A percentile compares a stretch with the other conserved stretches of the same genome.
These are phyloP conservation scores for Ceratocystis eucalypticola DNA, from an alignment of 2,329 filamentous ascomycete species.

Conservation along the genomic window DNA sequence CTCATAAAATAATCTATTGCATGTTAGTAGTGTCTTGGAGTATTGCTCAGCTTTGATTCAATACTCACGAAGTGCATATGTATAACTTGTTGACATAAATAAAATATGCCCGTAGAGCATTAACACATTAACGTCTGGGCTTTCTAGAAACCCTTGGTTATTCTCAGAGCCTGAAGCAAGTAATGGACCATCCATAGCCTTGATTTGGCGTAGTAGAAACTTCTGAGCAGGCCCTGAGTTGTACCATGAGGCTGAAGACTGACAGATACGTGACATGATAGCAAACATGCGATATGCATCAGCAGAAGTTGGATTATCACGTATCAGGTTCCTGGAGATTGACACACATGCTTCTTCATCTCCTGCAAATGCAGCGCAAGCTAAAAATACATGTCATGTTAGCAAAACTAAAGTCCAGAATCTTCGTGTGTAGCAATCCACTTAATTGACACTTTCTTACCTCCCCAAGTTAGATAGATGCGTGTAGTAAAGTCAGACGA, in stretches of 20 bases:
- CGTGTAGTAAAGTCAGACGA: conserved; percentile 52
- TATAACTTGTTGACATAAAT: conserved; percentile 69
- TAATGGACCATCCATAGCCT: conserved; percentile 60
- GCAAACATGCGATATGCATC: conserved; percentile 77
- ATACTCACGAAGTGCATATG: conserved; percentile 59
- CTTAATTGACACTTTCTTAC: conserved; percentile 31
- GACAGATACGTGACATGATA: conserved; percentile 60
- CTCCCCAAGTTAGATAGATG: conserved; percentile 65
- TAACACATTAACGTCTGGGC: conserved; percentile 66
- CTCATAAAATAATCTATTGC: conserved; percentile 64
- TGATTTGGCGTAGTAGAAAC: conserved; percentile 81
- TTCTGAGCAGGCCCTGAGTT: conserved; percentile 75
- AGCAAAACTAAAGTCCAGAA: background rate
- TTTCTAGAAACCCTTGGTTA: conserved; percentile 21
- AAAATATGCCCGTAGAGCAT: conserved; percentile 85
- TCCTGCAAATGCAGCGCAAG: conserved; percentile 67
- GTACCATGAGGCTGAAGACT: conserved; percentile 62
- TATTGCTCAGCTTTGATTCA: conserved; percentile 11
- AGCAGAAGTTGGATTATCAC: conserved; percentile 62
- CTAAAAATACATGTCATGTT: conserved; percentile 28
- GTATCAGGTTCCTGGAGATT: conserved; percentile 71
- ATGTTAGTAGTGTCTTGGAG: background rate
- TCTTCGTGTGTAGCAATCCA: background rate
- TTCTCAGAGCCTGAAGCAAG: conserved; percentile 23
- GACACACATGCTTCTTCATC: conserved; percentile 64